phyloP scores from a whole-genome alignment of 208 protist species.

The Tritrichomonas foetus region DNA sequence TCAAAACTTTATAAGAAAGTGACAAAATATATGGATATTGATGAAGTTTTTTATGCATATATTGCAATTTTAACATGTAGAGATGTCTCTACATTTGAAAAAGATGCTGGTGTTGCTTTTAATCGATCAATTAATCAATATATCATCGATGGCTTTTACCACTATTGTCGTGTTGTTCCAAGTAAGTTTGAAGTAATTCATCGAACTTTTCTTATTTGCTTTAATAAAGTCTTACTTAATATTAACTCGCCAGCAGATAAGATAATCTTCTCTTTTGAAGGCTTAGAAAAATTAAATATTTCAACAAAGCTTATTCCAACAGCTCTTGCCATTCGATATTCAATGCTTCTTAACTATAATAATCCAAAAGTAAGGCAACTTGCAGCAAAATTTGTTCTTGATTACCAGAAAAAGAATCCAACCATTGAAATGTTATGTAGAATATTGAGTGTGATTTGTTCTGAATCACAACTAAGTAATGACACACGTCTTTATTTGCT shows the following conservation, averaged over 20 bases:
- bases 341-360: neutral
- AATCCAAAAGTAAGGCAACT: neutral
- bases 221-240: no score
- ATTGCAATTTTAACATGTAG: neutral
- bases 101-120: no score
- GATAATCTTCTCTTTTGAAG: no score
- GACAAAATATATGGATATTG: neutral
- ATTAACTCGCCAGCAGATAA: no score
- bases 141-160: no score
- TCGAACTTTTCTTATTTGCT: no score
- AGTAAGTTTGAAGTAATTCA: no score
- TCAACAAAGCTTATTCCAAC: no score
- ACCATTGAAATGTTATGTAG: neutral
- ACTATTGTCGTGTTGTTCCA: neutral
- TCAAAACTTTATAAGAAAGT: neutral
- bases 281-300: no score
- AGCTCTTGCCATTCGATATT: neutral
- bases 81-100: no score
- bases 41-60: neutral
- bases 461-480: neutral
- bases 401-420: neutral
- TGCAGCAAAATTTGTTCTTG: neutral
- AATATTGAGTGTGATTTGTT: neutral
- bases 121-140: no score
- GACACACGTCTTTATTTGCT: no score